Evolutionary conservation across 371 early-diverging fungal genomes (phyloP), one percentile per base, ranked within the genome.

Genomic region (Mucor saturninus): DNA sequence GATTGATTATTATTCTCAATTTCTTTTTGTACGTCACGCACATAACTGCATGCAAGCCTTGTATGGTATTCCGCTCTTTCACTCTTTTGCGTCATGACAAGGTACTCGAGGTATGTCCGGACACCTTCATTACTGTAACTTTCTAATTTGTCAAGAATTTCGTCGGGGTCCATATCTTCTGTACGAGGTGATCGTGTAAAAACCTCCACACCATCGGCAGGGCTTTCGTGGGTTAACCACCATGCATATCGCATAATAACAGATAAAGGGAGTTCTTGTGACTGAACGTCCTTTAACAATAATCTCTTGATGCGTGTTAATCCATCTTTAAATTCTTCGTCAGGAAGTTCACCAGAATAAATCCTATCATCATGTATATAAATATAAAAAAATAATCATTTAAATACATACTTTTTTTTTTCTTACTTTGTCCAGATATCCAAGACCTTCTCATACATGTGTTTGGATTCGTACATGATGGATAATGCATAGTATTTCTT

Each of bases 381-480:
- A 45, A 9, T 2, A 8, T 15, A 31, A 43, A 61, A 59, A 35
- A 30, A 40, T 26, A 10, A 2, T 11, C 4, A 11, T 3, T 4
- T 42, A 7, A 40, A 14, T 46, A 28, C 5, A 15, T 4, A 10
- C 37, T 39, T 5, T 26, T 7, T 8, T 48, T 26, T n/a, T 5
- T 7, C 70, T 62, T 81, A 91, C 92, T 77, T 73, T 62, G 85
- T 83, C 91, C 90, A 91, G 1, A 89, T 71, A 21, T 88, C 86
- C 50, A 94, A 69, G 5, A 83, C 75, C 13, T 86, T 77, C 49
- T 80, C 69, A 48, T 72, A 75, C 67, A 81, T 67, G 39, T 76
- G 77, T 14, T 80, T 81, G 11, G 77, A 66, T 69, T 86, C 84
- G 59, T 87, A 86, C 59, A 92, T 75, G 7, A 91, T 64, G 8